A percentile compares a stretch with the other conserved stretches of the same genome.
phyloP scores from a whole-genome alignment of 441 rosid genomes.

The Cnidoscolus chayamansa region DNA sequence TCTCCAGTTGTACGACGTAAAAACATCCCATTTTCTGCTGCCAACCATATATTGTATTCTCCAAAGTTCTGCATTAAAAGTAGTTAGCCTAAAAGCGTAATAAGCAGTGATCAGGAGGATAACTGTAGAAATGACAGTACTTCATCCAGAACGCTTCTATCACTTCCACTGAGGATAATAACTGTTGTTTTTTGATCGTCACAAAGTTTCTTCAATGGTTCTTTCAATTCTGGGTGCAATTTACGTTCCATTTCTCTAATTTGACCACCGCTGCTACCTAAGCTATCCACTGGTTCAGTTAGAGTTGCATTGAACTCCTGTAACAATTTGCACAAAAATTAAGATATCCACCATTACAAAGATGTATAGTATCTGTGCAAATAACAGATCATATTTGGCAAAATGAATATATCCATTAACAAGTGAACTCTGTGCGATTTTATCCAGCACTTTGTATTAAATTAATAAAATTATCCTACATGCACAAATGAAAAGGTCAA shows the following conservation, averaged over 20 bases:
- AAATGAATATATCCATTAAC: background rate
- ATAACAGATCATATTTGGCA: background rate
- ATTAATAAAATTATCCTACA: background rate
- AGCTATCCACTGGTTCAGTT: conserved; percentile 53
- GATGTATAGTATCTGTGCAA: background rate
- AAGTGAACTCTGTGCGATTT: background rate
- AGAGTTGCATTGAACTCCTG: conserved; percentile 74
- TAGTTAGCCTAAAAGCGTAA: conserved; percentile 16
- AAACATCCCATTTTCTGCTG: conserved; percentile 87
- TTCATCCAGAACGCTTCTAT: conserved; percentile 58
- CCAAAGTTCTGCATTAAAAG: conserved; percentile 54
- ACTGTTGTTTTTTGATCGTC: conserved; percentile 51
- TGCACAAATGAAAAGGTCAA: background rate
- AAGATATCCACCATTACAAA: background rate
- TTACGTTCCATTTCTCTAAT: conserved; percentile 69
- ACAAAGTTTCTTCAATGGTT: conserved; percentile 54
- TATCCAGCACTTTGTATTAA: background rate
- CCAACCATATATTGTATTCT: conserved; percentile 69
- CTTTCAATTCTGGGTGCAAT: conserved; percentile 54
- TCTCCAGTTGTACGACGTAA: conserved; percentile 55
- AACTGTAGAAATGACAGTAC: conserved; percentile 33
- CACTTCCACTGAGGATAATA: conserved; percentile 71
- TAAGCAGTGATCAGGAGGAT: conserved; percentile 1
- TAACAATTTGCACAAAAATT: conserved; percentile 9
- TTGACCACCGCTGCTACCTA: conserved; percentile 60